Conservation (phyloP, 2,329 filamentous ascomycete genomes). For the Aspergillus pseudonomiae region DNA sequence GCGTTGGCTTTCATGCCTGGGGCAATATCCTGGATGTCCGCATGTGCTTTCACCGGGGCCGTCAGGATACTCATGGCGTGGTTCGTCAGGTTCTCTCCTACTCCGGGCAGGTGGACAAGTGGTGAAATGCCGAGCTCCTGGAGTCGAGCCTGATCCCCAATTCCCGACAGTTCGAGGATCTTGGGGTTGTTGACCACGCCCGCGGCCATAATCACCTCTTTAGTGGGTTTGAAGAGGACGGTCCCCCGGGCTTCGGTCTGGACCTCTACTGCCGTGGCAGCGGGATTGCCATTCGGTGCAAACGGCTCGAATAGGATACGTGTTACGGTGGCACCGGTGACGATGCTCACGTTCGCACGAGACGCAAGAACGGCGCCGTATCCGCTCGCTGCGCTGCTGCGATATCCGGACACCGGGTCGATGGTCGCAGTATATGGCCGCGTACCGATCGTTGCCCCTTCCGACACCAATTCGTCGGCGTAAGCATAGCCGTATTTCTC, state of each 20-base stretch:
- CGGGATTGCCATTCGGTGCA: neutral
- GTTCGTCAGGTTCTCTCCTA: conserved; percentile 58
- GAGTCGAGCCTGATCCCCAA: conserved; percentile 55
- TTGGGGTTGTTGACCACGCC: conserved; percentile 61
- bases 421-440: neutral
- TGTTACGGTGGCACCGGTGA: conserved; percentile 20
- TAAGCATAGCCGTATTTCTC: neutral
- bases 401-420: neutral
- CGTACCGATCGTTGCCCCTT: neutral
- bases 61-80: conserved; percentile 30
- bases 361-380: conserved; percentile 18
- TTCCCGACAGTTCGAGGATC: conserved; percentile 63
- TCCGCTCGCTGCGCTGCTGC: neutral
- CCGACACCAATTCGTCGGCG: neutral
- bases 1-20: neutral
- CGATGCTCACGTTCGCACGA: conserved; percentile 1
- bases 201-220: conserved; percentile 63
- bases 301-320: conserved; percentile 15
- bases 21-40: neutral
- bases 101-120: conserved; percentile 49
- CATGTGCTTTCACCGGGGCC: neutral
- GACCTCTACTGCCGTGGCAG: conserved; percentile 25
- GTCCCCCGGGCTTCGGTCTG: conserved; percentile 25
- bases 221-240: conserved; percentile 36
- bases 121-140: conserved; percentile 44